phyloP scores from a whole-genome alignment of 345 rosid species.

The Atalantia buxifolia region DNA sequence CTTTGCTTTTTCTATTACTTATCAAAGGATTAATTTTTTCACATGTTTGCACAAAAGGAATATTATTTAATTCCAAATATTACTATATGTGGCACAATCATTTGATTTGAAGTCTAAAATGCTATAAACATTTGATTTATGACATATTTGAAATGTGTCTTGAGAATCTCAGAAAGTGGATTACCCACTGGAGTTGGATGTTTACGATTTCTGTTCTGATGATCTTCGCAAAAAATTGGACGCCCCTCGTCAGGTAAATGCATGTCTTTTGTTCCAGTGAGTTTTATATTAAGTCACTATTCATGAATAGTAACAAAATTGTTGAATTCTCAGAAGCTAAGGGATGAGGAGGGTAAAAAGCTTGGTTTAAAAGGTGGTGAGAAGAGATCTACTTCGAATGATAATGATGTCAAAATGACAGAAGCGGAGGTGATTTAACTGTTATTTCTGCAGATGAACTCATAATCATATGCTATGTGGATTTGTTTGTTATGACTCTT shows the following conservation, averaged over 20 bases:
- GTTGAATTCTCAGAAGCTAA: constrained; percentile 46
- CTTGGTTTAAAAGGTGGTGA: constrained; percentile 60
- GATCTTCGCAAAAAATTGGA: constrained; percentile 72
- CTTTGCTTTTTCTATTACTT: not conserved
- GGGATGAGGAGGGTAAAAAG: constrained; percentile 88
- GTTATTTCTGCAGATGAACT: not conserved
- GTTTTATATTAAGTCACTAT: not conserved
- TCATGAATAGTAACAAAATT: not conserved
- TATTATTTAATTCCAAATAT: not conserved
- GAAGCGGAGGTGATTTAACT: constrained; percentile 62
- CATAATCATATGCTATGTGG: not conserved
- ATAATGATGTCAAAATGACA: constrained; percentile 64
- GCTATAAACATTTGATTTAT: not conserved
- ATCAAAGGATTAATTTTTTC: not conserved
- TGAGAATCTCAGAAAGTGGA: constrained; percentile 81
- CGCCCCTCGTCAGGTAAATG: constrained; percentile 82
- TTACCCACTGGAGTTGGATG: constrained; percentile 89
- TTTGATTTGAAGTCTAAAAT: not conserved
- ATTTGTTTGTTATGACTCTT: not conserved
- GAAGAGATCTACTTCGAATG: constrained; percentile 55
- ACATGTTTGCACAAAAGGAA: not conserved
- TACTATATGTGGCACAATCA: not conserved
- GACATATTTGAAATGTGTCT: not conserved
- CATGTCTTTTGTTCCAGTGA: constrained; percentile 5
- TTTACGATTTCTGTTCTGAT: constrained; percentile 86